Percentiles rank a stretch among this genome's conserved stretches.
phyloP scores from a whole-genome alignment of 202 grass and related monocot genomes.

The Setaria italica region DNA sequence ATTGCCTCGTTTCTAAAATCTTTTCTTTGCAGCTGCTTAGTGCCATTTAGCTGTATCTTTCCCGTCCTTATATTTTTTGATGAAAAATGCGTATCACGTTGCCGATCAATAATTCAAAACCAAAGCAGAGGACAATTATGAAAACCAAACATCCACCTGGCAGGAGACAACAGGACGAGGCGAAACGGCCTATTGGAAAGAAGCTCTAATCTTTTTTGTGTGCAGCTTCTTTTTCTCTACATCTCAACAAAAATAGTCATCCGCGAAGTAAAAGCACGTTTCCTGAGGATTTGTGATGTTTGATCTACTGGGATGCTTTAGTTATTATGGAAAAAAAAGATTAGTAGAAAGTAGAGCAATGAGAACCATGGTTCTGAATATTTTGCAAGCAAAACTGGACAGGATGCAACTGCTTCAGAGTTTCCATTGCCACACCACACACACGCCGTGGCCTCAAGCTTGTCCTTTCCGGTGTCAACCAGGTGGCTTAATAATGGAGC shows the following conservation, averaged over 20 bases:
- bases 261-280: neutral
- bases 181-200: constrained; percentile 1
- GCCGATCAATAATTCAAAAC: neutral
- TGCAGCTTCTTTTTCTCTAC: neutral
- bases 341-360: neutral
- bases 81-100: constrained; percentile 9
- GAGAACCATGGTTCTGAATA: neutral
- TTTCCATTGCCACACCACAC: neutral
- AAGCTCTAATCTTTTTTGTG: too few species aligned
- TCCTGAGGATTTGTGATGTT: neutral
- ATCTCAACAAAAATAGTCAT: neutral
- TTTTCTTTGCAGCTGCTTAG: constrained; percentile 25
- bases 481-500: neutral
- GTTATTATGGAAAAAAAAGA: neutral
- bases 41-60: constrained; percentile 39
- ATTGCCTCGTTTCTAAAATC: neutral
- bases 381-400: neutral
- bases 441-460: neutral
- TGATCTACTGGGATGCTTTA: neutral
- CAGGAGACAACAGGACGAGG: neutral
- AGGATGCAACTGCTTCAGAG: neutral
- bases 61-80: neutral
- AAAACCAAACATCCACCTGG: neutral
- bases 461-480: neutral
- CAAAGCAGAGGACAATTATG: constrained; percentile 6